Evolutionary conservation across 1,139 yeast genomes (phyloP).

Genomic region (Debaryomyces singareniensis): DNA sequence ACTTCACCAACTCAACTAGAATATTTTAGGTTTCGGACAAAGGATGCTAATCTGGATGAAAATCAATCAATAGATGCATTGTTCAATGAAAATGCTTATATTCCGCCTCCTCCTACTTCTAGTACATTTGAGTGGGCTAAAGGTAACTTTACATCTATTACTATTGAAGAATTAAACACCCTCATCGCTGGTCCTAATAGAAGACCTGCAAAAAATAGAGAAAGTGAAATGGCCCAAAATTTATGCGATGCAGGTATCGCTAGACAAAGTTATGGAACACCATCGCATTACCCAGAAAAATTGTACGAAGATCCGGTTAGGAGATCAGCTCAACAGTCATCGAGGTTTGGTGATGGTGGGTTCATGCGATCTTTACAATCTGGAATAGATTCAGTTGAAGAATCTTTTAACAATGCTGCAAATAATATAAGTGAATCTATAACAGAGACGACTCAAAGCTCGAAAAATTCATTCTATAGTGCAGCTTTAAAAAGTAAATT

Average conservation of each 20-base stretch:
- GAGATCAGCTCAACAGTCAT: slow-evolving; percentile 16
- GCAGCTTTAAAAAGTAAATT: slow-evolving; percentile 49
- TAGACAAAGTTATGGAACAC: slow-evolving; percentile 18
- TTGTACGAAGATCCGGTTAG: slow-evolving; percentile 46
- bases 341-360: slow-evolving; percentile 24
- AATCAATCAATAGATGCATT: slow-evolving; percentile 37
- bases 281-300: slow-evolving; percentile 7
- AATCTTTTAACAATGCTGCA: slow-evolving; percentile 53
- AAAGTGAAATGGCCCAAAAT: slow-evolving; percentile 51
- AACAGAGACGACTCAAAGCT: slow-evolving; percentile 45
- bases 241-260: slow-evolving; percentile 45
- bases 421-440: slow-evolving; percentile 46
- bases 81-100: slow-evolving; percentile 52
- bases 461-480: slow-evolving; percentile 44
- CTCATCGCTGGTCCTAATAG: slow-evolving; percentile 59
- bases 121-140: slow-evolving; percentile 84
- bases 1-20: slow-evolving; percentile 33
- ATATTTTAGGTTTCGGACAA: slow-evolving; percentile 15
- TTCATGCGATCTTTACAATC: slow-evolving; percentile 45
- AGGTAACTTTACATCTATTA: slow-evolving; percentile 56
- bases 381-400: slow-evolving; percentile 51
- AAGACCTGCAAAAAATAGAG: slow-evolving; percentile 47
- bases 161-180: slow-evolving; percentile 51
- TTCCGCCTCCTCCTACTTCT: slow-evolving; percentile 77
- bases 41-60: background rate